Evolutionary conservation across 1,139 yeast species (phyloP).

Genomic region (Pichia sp.): DNA sequence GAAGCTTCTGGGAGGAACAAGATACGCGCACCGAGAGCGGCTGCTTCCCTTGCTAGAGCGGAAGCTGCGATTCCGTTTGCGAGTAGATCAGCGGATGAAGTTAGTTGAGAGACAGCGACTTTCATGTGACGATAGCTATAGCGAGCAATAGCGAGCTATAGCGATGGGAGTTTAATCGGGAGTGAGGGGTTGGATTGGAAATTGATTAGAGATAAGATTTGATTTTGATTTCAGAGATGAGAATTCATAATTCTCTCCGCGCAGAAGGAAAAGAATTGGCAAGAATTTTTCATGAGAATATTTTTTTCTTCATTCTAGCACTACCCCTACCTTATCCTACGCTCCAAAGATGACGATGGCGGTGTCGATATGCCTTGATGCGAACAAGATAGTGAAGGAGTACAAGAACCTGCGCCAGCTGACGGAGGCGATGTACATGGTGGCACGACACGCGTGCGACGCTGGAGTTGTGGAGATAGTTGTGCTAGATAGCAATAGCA

Average conservation of each 20-base stretch:
- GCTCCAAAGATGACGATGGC: no score
- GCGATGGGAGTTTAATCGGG: neutral
- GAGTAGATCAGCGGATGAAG: constrained; percentile 58
- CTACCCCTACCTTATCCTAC: no score
- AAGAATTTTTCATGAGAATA: neutral
- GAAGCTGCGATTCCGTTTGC: constrained; percentile 55
- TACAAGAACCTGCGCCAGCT: constrained; percentile 54
- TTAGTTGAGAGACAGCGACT: constrained; percentile 82
- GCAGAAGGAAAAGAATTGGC: no score
- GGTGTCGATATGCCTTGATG: constrained; percentile 7
- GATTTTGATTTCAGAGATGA: neutral
- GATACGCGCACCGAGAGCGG: constrained; percentile 49
- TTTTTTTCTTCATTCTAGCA: neutral
- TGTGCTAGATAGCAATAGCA: constrained; percentile 36
- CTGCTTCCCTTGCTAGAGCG: constrained; percentile 55
- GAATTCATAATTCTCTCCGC: neutral
- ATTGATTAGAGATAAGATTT: neutral
- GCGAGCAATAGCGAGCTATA: no score
- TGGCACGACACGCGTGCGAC: constrained; percentile 66
- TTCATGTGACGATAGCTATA: constrained; percentile 39
- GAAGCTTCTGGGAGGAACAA: constrained; percentile 90
- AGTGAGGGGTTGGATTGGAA: neutral
- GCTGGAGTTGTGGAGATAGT: constrained; percentile 69
- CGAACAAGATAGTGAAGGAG: constrained; percentile 1
- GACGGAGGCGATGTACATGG: constrained; percentile 66